Conservation (phyloP, 2,329 filamentous ascomycete species). For the Chrysosporium keratinophilum region DNA sequence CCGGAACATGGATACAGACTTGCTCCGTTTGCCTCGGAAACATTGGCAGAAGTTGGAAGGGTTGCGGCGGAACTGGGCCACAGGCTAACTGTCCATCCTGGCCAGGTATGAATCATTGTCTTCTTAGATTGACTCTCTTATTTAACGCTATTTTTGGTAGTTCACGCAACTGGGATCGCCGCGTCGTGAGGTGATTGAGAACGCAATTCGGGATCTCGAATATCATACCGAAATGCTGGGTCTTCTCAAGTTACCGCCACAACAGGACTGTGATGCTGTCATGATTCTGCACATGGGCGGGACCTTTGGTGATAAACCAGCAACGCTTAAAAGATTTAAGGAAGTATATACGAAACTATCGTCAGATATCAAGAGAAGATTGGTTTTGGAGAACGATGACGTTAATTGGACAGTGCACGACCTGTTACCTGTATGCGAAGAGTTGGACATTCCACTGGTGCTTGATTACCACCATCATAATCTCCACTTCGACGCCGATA, state of each 20-base stretch:
- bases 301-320: slow-evolving; percentile 73
- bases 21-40: slow-evolving; percentile 69
- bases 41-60: slow-evolving; percentile 63
- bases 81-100: slow-evolving; percentile 79
- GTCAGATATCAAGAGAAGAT: slow-evolving; percentile 60
- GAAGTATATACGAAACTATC: slow-evolving; percentile 60
- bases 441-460: slow-evolving; percentile 85
- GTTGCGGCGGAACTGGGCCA: slow-evolving; percentile 71
- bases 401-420: slow-evolving; percentile 90
- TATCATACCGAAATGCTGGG: slow-evolving; percentile 81
- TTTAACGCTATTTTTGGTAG: slow-evolving; percentile 16
- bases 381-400: slow-evolving; percentile 92
- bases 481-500: slow-evolving; percentile 66
- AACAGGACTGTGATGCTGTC: slow-evolving; percentile 73
- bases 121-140: background rate
- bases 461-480: slow-evolving; percentile 95
- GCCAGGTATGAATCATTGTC: slow-evolving; percentile 44
- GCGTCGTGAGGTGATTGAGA: slow-evolving; percentile 62
- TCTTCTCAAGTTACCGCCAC: slow-evolving; percentile 63
- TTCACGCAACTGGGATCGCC: slow-evolving; percentile 89
- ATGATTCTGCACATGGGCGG: slow-evolving; percentile 95
- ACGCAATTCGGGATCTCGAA: slow-evolving; percentile 67
- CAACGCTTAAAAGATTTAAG: slow-evolving; percentile 67
- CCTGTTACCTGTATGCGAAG: slow-evolving; percentile 77
- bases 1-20: slow-evolving; percentile 76